A percentile compares a stretch with the other conserved stretches of the same genome.
Conservation (phyloP, 2,329 filamentous ascomycete species). For the Aspergillus novofumigatus region DNA sequence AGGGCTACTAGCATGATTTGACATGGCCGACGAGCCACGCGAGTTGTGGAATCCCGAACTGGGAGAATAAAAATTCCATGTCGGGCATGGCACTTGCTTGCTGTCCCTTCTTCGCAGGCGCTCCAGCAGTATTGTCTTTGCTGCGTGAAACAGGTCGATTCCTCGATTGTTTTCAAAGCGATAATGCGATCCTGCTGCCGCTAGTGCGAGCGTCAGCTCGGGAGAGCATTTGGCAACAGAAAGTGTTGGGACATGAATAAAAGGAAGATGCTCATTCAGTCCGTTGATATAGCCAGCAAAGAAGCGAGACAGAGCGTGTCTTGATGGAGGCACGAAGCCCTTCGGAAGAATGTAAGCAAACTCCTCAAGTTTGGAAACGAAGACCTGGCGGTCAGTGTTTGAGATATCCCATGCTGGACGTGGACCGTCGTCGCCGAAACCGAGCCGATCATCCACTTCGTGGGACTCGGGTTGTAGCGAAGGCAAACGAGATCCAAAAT, state of each 20-base stretch:
- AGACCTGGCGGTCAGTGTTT: conserved; percentile 43
- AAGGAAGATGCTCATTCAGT: conserved; percentile 49
- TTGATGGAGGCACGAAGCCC: conserved; percentile 46
- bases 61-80: conserved; percentile 41
- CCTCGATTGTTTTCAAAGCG: conserved; percentile 48
- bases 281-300: conserved; percentile 51
- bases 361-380: conserved; percentile 42
- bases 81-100: conserved; percentile 38
- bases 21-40: conserved; percentile 38
- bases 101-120: conserved; percentile 50
- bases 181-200: conserved; percentile 48
- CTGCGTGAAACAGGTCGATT: conserved; percentile 55
- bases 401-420: conserved; percentile 46
- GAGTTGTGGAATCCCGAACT: conserved; percentile 36
- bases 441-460: conserved; percentile 42
- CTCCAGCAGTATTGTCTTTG: conserved; percentile 51
- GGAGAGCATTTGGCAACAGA: conserved; percentile 43
- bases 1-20: conserved; percentile 41
- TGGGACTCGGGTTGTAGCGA: conserved; percentile 45
- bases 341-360: conserved; percentile 45
- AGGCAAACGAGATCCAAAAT: conserved; percentile 46
- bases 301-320: conserved; percentile 46
- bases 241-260: conserved; percentile 49
- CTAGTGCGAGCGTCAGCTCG: conserved; percentile 49
- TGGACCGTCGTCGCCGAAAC: conserved; percentile 39